A percentile compares a stretch with the other conserved stretches of the same genome.
Evolutionary conservation across 1,284 basidiomycete species (phyloP).

Genomic region (Melampsora abietis-canadensis): DNA sequence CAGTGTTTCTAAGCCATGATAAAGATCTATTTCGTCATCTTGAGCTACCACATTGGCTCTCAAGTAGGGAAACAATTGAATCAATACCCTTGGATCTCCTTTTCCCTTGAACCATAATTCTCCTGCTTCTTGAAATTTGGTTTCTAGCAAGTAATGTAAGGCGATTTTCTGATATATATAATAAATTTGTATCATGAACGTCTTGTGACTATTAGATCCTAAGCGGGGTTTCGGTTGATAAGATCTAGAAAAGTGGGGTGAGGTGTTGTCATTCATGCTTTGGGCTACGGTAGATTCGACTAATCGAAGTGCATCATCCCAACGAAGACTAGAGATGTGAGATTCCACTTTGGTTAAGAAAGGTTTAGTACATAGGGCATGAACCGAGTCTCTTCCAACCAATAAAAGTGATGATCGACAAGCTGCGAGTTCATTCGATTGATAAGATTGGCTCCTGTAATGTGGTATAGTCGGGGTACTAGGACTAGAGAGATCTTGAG

Average conservation of each 20-base stretch:
- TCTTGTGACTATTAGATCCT: not conserved
- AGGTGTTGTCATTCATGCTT: conserved; percentile 10
- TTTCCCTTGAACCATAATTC: conserved; percentile 67
- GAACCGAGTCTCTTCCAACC: conserved; percentile 63
- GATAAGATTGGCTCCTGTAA: not conserved
- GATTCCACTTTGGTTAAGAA: conserved; percentile 70
- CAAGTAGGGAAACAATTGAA: conserved; percentile 72
- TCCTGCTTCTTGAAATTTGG: conserved; percentile 72
- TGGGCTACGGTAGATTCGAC: not conserved
- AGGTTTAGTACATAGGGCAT: conserved; percentile 68
- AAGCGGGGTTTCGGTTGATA: conserved; percentile 8
- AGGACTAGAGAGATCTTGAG: conserved; percentile 6
- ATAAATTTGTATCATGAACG: conserved; percentile 59
- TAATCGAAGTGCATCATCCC: conserved; percentile 65
- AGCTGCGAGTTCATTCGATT: not conserved
- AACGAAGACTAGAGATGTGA: conserved; percentile 63
- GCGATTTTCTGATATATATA: conserved; percentile 75
- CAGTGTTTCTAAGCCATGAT: conserved; percentile 65
- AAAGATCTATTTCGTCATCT: conserved; percentile 61
- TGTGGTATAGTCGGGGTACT: not conserved
- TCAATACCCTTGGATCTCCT: conserved; percentile 69
- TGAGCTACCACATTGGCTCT: conserved; percentile 56
- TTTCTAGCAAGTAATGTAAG: conserved; percentile 68
- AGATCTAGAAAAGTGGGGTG: not conserved
- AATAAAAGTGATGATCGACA: conserved; percentile 57